Evolutionary conservation across 257 asterid species (phyloP), one percentile per base, ranked within the genome.

Genomic region (Parsonsia alboflavescens): DNA sequence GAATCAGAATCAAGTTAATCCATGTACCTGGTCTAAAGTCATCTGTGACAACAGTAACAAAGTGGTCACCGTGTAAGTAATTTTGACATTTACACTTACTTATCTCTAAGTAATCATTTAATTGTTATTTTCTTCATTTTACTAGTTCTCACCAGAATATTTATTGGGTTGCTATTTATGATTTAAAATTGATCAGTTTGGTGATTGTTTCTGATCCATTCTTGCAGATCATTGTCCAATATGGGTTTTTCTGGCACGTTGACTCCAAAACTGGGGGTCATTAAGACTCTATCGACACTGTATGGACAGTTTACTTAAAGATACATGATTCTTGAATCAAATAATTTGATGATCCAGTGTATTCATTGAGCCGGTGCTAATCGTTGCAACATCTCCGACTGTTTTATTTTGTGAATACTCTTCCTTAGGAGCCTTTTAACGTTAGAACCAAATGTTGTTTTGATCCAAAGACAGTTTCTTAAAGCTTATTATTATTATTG

Each of bases 21-120:
- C 99, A 1, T 94, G 99, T 84, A 92, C 97, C 63, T 94, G 97
- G 99, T 86, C 96, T 73, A 90, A 87, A 80, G 85, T 94, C 50
- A 85, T 75, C 68, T 94, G 99, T 67, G 97, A 90, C 53, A 61
- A 52, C 64, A 83, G 15, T 73, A 61, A 69, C 82, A 77, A 85
- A 77, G 97, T 94, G 72, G 77, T 84, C 19, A 76, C 88, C 57
- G 91, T 94, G 97, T 94, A 91, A 80, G 96, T 73, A 76, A 70
- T 64, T 73, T 66, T 16, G 2, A 6, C 68, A 52, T 64, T 21
- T 54, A 5, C 6, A 39, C 8, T 62, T 28, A 1, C 36, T 15
- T 59, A 7, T 65, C 41, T 22, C 45, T 62, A 68, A n/a, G 19
- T 65, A 48, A 39, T 49, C 26, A 12, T 65, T 22, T 50, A 11